Evolutionary conservation across 1,284 basidiomycete species (phyloP), one percentile per base, ranked within the genome.

Genomic region (Moniliophthora roreri): DNA sequence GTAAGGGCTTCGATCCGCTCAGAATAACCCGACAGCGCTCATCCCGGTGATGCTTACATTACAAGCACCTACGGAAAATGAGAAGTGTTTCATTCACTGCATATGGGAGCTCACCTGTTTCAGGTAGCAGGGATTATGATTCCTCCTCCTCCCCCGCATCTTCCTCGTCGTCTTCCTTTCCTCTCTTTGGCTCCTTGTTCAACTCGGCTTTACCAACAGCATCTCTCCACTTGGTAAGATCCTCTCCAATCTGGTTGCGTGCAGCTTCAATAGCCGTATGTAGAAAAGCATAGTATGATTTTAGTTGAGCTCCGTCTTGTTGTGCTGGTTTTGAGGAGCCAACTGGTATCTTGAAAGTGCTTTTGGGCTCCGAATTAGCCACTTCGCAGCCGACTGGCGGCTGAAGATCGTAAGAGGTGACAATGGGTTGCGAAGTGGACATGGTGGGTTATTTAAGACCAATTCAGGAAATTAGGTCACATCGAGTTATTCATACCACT

Each of bases 161-260:
- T 7, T 73, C 73, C 7, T 67, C 72, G 0, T 69, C 73, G 0
- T 71, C 73, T 6, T 73, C 72, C 23, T 71, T 71, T 68, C 37
- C 67, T 61, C 40, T 73, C 69, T 60, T 77, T 68, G 72, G 74
- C 46, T 79, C 77, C 57, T 78, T 81, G n/a, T 60, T 72, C 56
- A 77, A 63, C 64, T 89, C 87, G 11, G 68, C 64, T 38, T 77
- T 82, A 9, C 85, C 85, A 6, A 88, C 80, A 3, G 76, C 76
- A 66, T 89, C 86, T 61, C 83, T 77, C 87, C 87, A 89, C 2
- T 65, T 72, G 0, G 87, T 89, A 62, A 89, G 64, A 56, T 86
- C 83, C 48, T 80, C 75, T 11, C 87, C 87, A 15, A 87, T 57
- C 24, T 73, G 68, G 45, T 71, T 69, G 58, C 74, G 81, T 18